These are phyloP conservation scores for Corylus avellana DNA, from an alignment of 306 rosid genomes.

Conservation along the genomic window DNA sequence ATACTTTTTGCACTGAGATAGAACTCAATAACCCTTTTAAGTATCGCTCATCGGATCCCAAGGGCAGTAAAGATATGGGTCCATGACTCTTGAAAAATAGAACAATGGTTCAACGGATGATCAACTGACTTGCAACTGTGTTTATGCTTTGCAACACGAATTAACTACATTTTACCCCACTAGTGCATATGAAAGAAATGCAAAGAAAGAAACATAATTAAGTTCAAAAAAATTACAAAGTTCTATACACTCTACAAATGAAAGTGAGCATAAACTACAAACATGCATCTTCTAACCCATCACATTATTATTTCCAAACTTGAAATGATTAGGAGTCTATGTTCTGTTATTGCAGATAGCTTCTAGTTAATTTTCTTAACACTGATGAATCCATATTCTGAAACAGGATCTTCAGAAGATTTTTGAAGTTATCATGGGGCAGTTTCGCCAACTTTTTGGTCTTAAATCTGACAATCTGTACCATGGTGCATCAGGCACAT, in stretches of 20 bases:
- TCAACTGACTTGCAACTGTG: not conserved
- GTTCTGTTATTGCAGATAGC: constrained; percentile 15
- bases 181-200: not conserved
- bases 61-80: not conserved
- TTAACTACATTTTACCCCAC: not conserved
- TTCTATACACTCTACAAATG: too few relatives aligned
- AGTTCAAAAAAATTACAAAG: too few relatives aligned
- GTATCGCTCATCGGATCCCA: not conserved
- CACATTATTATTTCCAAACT: not conserved
- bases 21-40: not conserved
- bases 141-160: not conserved
- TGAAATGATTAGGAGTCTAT: constrained; percentile 12
- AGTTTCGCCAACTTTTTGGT: constrained; percentile 92
- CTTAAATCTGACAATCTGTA: constrained; percentile 64
- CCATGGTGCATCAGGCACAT: constrained; percentile 67
- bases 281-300: not conserved
- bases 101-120: not conserved
- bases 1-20: not conserved
- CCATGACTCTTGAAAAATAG: not conserved
- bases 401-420: constrained; percentile 78
- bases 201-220: too few relatives aligned
- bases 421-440: constrained; percentile 86
- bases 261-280: not conserved
- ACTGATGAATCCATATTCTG: constrained; percentile 41
- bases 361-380: constrained; percentile 27